Conservation (phyloP, 2,329 filamentous ascomycete species). For the Nigrospora osmanthi region DNA sequence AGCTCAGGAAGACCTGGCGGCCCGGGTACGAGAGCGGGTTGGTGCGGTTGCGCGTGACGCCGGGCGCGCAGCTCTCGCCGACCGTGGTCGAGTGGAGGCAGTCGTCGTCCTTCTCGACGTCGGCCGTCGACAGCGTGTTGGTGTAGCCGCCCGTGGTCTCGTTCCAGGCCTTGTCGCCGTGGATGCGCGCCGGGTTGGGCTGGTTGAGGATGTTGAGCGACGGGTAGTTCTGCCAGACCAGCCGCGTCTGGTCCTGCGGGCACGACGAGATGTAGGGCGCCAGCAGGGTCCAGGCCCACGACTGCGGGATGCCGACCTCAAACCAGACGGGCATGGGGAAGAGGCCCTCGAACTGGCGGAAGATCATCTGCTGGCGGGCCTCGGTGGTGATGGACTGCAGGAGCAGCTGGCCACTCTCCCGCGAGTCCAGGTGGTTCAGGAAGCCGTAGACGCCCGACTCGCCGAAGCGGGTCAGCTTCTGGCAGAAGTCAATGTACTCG, state of each 20-base stretch:
- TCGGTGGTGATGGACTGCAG: conserved; percentile 72
- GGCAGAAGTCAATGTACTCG: conserved; percentile 77
- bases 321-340: conserved; percentile 83
- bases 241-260: conserved; percentile 62
- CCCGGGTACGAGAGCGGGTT: conserved; percentile 69
- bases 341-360: conserved; percentile 73
- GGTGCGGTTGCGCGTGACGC: conserved; percentile 60
- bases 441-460: conserved; percentile 79
- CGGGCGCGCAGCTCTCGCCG: conserved; percentile 51
- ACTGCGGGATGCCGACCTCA: conserved; percentile 70
- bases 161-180: conserved; percentile 52
- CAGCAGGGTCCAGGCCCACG: conserved; percentile 75
- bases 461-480: conserved; percentile 76
- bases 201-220: conserved; percentile 65
- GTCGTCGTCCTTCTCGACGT: conserved; percentile 32
- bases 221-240: conserved; percentile 83
- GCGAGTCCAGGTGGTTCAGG: conserved; percentile 67
- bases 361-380: conserved; percentile 76
- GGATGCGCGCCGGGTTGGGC: conserved; percentile 62
- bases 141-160: conserved; percentile 56
- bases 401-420: conserved; percentile 65
- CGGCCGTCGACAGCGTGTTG: conserved; percentile 44
- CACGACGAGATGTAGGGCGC: conserved; percentile 77
- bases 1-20: conserved; percentile 60
- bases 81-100: conserved; percentile 50